phyloP scores from a whole-genome alignment of 2,329 filamentous ascomycete species.

The Pyrenophora teres region DNA sequence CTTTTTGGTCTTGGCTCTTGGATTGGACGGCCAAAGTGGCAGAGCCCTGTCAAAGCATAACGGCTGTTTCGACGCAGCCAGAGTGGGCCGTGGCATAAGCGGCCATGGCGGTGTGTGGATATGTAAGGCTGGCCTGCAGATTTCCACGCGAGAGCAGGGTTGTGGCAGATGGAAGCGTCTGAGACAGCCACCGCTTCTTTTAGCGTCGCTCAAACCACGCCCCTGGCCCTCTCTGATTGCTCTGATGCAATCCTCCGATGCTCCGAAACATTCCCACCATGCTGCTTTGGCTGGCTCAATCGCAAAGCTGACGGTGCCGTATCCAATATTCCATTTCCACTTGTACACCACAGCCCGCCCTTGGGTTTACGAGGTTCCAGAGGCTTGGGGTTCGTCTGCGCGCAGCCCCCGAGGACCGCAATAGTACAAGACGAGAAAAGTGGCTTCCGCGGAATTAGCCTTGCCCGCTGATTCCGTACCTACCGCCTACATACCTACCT shows the following conservation, averaged over 20 bases:
- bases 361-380: conserved; percentile 22
- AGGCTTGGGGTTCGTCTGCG: conserved; percentile 15
- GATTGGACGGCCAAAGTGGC: conserved; percentile 1
- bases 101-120: conserved; percentile 40
- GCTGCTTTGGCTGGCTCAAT: conserved; percentile 19
- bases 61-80: conserved; percentile 38
- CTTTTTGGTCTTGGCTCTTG: conserved; percentile 16
- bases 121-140: conserved; percentile 45
- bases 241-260: conserved; percentile 39
- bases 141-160: conserved; percentile 48
- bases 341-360: conserved; percentile 6
- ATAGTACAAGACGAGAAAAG: background rate
- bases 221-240: conserved; percentile 32
- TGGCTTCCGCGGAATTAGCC: conserved; percentile 20
- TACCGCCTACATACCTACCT: too few relatives aligned
- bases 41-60: conserved; percentile 39
- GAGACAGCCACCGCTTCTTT: conserved; percentile 43
- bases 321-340: conserved; percentile 15
- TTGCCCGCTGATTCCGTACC: conserved; percentile 27
- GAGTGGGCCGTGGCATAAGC: conserved; percentile 15
- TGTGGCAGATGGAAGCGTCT: conserved; percentile 28
- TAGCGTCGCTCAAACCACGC: conserved; percentile 39
- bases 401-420: conserved; percentile 7
- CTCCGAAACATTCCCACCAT: conserved; percentile 29
- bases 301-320: conserved; percentile 11